Evolutionary conservation across 257 asterid species (phyloP).

Genomic region (Solanum bulbocastanum): DNA sequence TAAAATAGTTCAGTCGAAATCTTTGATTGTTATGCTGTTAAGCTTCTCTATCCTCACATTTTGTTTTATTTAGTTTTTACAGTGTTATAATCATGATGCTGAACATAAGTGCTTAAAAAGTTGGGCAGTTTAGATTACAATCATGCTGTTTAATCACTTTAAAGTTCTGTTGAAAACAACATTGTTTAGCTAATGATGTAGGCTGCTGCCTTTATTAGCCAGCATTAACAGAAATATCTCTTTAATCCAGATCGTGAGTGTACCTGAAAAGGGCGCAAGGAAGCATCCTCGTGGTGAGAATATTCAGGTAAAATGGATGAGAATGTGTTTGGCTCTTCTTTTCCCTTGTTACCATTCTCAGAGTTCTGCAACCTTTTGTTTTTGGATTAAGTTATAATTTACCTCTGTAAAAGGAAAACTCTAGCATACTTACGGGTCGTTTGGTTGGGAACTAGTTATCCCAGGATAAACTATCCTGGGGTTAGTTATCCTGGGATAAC

Average conservation of each 20-base stretch:
- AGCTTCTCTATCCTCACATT: background rate
- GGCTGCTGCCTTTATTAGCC: background rate
- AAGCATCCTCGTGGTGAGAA: conserved; percentile 89
- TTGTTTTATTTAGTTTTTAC: background rate
- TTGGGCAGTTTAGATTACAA: background rate
- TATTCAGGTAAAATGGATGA: conserved; percentile 54
- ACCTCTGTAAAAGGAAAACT: background rate
- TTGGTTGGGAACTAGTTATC: too few species aligned
- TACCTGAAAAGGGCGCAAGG: conserved; percentile 95
- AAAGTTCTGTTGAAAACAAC: background rate
- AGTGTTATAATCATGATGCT: background rate
- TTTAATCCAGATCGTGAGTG: conserved; percentile 66
- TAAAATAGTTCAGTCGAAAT: background rate
- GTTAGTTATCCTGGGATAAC: too few species aligned
- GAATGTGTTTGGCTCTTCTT: conserved; percentile 1
- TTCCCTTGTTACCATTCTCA: background rate
- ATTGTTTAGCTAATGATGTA: background rate
- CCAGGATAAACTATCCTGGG: too few species aligned
- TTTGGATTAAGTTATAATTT: background rate
- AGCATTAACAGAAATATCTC: background rate
- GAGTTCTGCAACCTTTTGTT: background rate
- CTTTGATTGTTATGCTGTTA: background rate
- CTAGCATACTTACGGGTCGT: background rate
- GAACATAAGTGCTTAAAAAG: background rate
- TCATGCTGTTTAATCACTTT: background rate